A percentile compares a stretch with the other conserved stretches of the same genome.
Conservation (phyloP, 2,329 filamentous ascomycete genomes). For the Orbilia ellipsospora region DNA sequence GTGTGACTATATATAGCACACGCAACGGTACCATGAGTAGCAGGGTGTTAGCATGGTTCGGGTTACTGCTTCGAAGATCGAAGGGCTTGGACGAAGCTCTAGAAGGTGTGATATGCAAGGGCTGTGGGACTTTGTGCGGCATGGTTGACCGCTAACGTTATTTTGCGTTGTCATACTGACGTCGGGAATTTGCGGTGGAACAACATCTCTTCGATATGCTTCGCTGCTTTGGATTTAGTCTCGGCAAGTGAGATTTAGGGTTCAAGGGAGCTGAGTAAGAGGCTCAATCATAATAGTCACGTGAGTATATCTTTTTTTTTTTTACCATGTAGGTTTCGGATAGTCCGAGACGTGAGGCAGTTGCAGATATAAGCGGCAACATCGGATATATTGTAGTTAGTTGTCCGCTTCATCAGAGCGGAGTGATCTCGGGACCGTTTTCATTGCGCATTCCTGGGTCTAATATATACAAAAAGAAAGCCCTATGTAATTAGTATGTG, state of each 20-base stretch:
- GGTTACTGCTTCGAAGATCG: conserved; percentile 24
- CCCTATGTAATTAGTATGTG: background rate
- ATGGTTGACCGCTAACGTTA: conserved; percentile 32
- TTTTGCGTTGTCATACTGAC: conserved; percentile 55
- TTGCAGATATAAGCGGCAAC: too few species aligned
- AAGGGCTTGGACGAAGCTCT: conserved; percentile 2
- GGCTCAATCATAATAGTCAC: background rate
- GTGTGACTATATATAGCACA: conserved; percentile 42
- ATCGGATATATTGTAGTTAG: too few species aligned
- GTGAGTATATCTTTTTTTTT: too few species aligned
- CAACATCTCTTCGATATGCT: too few species aligned
- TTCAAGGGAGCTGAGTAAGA: background rate
- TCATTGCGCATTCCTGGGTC: background rate
- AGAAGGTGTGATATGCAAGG: conserved; percentile 18
- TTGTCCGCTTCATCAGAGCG: background rate
- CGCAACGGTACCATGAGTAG: conserved; percentile 25
- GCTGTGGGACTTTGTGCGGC: background rate
- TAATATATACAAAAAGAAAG: background rate
- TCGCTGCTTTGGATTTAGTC: too few species aligned
- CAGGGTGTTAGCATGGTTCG: conserved; percentile 5
- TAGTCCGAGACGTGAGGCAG: too few species aligned
- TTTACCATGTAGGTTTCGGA: too few species aligned
- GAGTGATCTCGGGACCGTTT: conserved; percentile 4
- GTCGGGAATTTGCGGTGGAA: background rate
- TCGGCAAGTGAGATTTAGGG: background rate